Evolutionary conservation across 1,284 basidiomycete genomes (phyloP).

Genomic region (Leccinum angustisporum): DNA sequence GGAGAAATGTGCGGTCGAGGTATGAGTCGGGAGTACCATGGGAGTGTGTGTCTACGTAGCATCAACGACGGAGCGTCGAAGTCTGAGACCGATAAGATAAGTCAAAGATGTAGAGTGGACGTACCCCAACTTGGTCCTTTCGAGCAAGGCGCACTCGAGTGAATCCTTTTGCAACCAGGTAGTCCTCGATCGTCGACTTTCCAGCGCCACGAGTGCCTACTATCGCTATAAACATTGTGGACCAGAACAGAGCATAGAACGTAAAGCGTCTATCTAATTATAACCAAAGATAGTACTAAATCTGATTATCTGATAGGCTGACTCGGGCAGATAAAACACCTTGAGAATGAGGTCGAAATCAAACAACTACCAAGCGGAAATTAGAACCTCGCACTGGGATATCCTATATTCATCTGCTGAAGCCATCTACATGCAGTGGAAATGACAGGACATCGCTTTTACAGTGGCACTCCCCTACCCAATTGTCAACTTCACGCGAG

Average conservation of each 20-base stretch:
- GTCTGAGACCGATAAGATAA: background rate
- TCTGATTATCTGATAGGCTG: background rate
- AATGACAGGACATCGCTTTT: background rate
- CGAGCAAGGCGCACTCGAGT: slow-evolving; percentile 39
- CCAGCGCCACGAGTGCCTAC: slow-evolving; percentile 84
- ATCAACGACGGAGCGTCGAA: background rate
- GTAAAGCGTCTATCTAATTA: background rate
- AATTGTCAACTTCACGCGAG: slow-evolving; percentile 24
- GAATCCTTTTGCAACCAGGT: slow-evolving; percentile 64
- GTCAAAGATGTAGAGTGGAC: slow-evolving; percentile 9
- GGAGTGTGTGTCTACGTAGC: slow-evolving; percentile 11
- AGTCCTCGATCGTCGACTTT: slow-evolving; percentile 75
- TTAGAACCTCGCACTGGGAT: background rate
- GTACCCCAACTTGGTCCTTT: slow-evolving; percentile 15
- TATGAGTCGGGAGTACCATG: background rate
- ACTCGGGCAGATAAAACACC: background rate
- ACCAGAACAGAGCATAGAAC: background rate
- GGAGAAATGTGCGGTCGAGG: slow-evolving; percentile 1
- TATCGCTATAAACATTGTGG: slow-evolving; percentile 79
- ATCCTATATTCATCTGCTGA: background rate
- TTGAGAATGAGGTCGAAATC: background rate
- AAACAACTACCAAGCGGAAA: background rate
- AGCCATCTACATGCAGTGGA: background rate
- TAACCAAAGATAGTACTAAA: background rate
- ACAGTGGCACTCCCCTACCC: slow-evolving; percentile 2